Conservation (phyloP, 768 basidiomycete genomes). For the Leccinellum rugosiceps region DNA sequence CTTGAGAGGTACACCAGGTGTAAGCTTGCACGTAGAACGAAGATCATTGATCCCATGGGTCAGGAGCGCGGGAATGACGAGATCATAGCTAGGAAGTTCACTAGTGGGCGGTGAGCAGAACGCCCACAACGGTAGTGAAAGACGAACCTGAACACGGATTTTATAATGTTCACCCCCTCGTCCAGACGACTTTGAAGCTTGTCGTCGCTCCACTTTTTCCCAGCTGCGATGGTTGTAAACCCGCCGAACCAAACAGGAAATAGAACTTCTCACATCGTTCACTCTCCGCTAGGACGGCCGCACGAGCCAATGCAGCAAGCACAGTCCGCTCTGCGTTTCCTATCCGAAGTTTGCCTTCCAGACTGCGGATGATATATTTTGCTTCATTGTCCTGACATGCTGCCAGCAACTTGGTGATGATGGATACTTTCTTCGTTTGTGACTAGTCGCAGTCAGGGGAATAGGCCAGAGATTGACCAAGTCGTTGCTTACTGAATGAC, state of each 20-base stretch:
- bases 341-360: conserved; percentile 96
- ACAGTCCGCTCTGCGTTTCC: conserved; percentile 96
- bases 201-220: conserved; percentile 73
- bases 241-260: not conserved
- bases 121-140: not conserved
- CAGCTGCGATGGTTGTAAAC: conserved; percentile 39
- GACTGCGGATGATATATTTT: conserved; percentile 92
- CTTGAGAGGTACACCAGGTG: conserved; percentile 94
- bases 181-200: conserved; percentile 71
- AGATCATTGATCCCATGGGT: conserved; percentile 71
- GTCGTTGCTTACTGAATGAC: conserved; percentile 62
- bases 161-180: conserved; percentile 72
- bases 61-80: conserved; percentile 87
- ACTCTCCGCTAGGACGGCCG: conserved; percentile 77
- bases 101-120: conserved; percentile 38
- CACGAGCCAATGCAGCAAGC: conserved; percentile 92
- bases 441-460: conserved; percentile 48
- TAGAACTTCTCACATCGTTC: conserved; percentile 47
- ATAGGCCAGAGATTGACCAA: not conserved
- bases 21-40: conserved; percentile 77
- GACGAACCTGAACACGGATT: conserved; percentile 86
- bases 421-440: conserved; percentile 91
- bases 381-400: conserved; percentile 91
- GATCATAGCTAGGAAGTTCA: conserved; percentile 90
- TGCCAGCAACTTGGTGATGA: conserved; percentile 91